phyloP scores from a whole-genome alignment of 2,329 filamentous ascomycete genomes.

The Acrodontium crateriforme region DNA sequence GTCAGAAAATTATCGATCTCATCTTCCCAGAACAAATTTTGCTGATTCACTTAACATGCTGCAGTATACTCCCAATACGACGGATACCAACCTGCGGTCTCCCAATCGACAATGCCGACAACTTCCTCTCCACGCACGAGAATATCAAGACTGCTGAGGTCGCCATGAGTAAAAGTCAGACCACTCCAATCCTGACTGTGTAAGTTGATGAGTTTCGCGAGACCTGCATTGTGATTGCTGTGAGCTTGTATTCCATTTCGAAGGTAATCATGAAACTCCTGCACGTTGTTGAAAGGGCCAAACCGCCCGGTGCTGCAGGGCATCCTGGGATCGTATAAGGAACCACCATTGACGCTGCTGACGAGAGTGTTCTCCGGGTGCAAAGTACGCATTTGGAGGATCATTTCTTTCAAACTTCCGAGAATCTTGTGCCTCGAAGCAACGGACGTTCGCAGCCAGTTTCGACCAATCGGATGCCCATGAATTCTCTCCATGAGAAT shows the following conservation, averaged over 20 bases:
- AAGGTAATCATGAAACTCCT: constrained; percentile 8
- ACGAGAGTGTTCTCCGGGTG: too few relatives aligned
- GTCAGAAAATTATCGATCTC: constrained; percentile 23
- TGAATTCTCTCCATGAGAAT: constrained; percentile 31
- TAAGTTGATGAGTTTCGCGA: constrained; percentile 2
- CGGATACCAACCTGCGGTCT: constrained; percentile 35
- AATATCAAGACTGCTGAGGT: constrained; percentile 33
- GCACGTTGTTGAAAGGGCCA: constrained; percentile 7
- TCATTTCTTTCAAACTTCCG: too few relatives aligned
- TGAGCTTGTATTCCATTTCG: constrained; percentile 1
- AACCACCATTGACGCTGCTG: too few relatives aligned
- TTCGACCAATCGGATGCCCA: too few relatives aligned
- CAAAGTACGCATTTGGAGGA: too few relatives aligned
- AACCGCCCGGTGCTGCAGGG: too few relatives aligned
- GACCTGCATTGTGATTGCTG: too few relatives aligned
- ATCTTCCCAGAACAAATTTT: too few relatives aligned
- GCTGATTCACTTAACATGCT: constrained; percentile 28
- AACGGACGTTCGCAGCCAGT: too few relatives aligned
- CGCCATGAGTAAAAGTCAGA: constrained; percentile 37
- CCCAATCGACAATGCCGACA: constrained; percentile 35
- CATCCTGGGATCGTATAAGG: too few relatives aligned
- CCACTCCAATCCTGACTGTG: constrained; percentile 13
- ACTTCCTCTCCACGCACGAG: constrained; percentile 28
- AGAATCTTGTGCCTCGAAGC: too few relatives aligned
- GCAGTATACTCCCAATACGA: constrained; percentile 34